These are phyloP conservation scores for Periconia sp. DNA, from an alignment of 2,329 filamentous ascomycete genomes.

Conservation along the genomic window DNA sequence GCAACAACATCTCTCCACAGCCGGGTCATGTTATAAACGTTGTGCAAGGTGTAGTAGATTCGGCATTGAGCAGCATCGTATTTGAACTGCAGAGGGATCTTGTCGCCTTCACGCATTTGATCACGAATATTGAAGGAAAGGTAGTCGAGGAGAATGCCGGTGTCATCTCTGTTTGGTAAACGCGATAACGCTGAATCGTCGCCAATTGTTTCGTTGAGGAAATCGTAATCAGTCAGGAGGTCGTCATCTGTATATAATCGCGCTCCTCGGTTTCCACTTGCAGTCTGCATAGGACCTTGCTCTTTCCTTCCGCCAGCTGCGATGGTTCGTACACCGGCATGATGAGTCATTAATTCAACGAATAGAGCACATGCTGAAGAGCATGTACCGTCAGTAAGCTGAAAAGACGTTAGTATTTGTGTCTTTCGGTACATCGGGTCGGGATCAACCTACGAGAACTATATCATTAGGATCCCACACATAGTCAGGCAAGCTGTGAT, in stretches of 20 bases:
- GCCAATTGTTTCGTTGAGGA: constrained; percentile 9
- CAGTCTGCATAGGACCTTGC: constrained; percentile 57
- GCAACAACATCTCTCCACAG: constrained; percentile 36
- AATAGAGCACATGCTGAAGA: constrained; percentile 60
- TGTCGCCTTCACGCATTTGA: constrained; percentile 30
- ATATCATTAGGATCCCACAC: constrained; percentile 25
- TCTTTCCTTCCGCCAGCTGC: constrained; percentile 59
- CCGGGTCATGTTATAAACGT: constrained; percentile 33
- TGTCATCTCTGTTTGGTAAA: constrained; percentile 5
- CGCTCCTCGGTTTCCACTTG: constrained; percentile 61
- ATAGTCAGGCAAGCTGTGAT: background rate
- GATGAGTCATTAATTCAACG: constrained; percentile 50
- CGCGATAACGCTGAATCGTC: background rate
- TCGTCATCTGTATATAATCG: constrained; percentile 35
- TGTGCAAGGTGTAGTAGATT: constrained; percentile 35
- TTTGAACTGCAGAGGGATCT: constrained; percentile 33
- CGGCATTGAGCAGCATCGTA: constrained; percentile 39
- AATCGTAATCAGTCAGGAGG: constrained; percentile 29
- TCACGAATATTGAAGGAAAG: constrained; percentile 37
- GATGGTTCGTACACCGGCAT: constrained; percentile 54
- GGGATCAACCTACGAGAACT: constrained; percentile 16
- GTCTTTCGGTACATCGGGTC: background rate
- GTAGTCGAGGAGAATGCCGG: constrained; percentile 22
- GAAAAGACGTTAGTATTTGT: background rate
- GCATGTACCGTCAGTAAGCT: constrained; percentile 56